Conservation (phyloP, 1,284 basidiomycete genomes). For the Tilletia indica region DNA sequence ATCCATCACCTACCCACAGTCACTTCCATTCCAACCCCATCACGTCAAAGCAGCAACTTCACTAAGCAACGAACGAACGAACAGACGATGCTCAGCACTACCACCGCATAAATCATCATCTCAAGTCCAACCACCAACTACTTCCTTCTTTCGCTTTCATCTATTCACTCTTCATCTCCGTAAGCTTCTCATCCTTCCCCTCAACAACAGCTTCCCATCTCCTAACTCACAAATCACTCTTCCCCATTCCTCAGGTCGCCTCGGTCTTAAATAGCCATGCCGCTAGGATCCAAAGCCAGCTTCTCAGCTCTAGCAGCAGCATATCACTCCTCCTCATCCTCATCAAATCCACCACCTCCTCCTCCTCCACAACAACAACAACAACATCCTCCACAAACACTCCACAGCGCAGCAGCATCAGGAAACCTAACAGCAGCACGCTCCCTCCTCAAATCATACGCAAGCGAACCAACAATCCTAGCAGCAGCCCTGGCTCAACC, state of each 20-base stretch:
- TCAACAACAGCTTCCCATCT: too few species aligned
- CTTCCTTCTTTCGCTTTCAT: background rate
- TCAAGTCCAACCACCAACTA: too few species aligned
- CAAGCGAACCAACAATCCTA: slow-evolving; percentile 25
- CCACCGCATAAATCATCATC: too few species aligned
- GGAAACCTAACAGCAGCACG: slow-evolving; percentile 36
- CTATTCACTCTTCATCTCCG: background rate
- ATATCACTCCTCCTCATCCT: background rate
- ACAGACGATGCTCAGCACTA: too few species aligned
- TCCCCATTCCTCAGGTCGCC: too few species aligned
- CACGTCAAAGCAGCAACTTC: too few species aligned
- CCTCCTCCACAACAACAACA: background rate
- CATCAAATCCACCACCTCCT: background rate
- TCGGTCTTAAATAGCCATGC: background rate
- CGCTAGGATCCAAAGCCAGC: slow-evolving; percentile 3
- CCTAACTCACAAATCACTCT: too few species aligned
- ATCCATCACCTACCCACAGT: too few species aligned
- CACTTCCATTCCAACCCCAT: too few species aligned
- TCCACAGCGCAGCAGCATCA: slow-evolving; percentile 46
- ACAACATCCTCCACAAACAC: background rate
- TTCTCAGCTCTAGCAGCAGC: slow-evolving; percentile 4
- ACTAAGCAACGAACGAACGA: too few species aligned
- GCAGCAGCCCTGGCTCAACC: slow-evolving; percentile 7
- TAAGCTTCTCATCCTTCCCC: too few species aligned
- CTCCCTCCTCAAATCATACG: slow-evolving; percentile 44